A percentile compares a stretch with the other conserved stretches of the same genome.
Evolutionary conservation across 1,284 basidiomycete species (phyloP).

Genomic region (Takashimella tepidaria): DNA sequence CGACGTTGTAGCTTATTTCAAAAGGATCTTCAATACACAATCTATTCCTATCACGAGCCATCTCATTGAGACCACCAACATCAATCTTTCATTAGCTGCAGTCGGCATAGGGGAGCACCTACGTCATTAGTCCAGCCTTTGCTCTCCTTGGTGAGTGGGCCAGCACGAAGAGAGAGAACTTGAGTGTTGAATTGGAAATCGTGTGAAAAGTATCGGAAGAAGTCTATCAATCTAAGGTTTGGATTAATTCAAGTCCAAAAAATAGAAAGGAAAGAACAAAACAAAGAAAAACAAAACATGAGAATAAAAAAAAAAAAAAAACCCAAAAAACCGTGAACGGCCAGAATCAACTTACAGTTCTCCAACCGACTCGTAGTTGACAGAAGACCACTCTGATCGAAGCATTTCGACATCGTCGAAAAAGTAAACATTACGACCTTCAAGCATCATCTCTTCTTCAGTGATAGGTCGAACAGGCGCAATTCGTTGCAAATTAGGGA

Average conservation of each 20-base stretch:
- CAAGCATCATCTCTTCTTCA: conserved; percentile 82
- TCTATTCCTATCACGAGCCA: conserved; percentile 75
- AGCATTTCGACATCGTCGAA: conserved; percentile 92
- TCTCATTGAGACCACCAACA: conserved; percentile 58
- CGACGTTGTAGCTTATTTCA: conserved; percentile 90
- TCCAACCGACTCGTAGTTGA: conserved; percentile 86
- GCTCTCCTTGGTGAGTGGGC: conserved; percentile 78
- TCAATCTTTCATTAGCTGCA: conserved; percentile 39
- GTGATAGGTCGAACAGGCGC: conserved; percentile 76
- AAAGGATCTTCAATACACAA: conserved; percentile 98
- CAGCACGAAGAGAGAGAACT: conserved; percentile 85
- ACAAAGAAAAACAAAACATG: no score
- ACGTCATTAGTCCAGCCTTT: conserved; percentile 95
- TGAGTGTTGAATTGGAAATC: conserved; percentile 89
- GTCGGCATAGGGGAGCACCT: conserved; percentile 35
- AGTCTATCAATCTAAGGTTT: conserved; percentile 74
- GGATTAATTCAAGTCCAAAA: neutral
- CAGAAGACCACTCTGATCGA: conserved; percentile 86
- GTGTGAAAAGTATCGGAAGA: conserved; percentile 93
- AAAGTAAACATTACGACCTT: conserved; percentile 85
- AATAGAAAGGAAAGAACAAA: no score
- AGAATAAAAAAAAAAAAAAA: no score
- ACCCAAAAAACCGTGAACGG: no score
- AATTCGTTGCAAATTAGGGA: conserved; percentile 87
- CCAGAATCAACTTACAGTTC: conserved; percentile 76